phyloP scores from a whole-genome alignment of 1,139 yeast species.

The Protomyces macrosporus region DNA sequence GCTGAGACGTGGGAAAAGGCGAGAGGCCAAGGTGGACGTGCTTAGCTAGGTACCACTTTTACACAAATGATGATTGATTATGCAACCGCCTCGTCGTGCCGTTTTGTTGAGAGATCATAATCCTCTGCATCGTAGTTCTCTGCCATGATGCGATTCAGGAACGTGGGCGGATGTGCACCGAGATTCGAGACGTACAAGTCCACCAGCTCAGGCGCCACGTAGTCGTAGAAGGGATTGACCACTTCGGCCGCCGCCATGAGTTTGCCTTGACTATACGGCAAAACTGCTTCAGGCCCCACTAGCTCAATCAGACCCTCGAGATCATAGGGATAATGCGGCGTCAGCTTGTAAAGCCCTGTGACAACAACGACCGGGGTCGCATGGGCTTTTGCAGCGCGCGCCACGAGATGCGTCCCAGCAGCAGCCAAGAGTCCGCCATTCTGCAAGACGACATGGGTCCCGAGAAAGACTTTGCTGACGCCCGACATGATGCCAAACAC shows the following conservation, averaged over 20 bases:
- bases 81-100: not conserved
- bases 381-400: conserved; percentile 93
- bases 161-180: conserved; percentile 96
- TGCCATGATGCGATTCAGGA: conserved; percentile 87
- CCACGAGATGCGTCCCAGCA: conserved; percentile 87
- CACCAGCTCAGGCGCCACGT: conserved; percentile 87
- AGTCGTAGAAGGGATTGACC: conserved; percentile 86
- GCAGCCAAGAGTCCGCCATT: conserved; percentile 92
- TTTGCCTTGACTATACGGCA: conserved; percentile 59
- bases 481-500: conserved; percentile 95
- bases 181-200: conserved; percentile 91
- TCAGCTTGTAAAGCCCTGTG: conserved; percentile 86
- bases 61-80: not conserved
- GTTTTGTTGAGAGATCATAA: conserved; percentile 9
- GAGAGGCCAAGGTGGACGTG: conserved; percentile 6
- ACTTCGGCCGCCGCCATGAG: conserved; percentile 67
- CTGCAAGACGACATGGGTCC: conserved; percentile 80
- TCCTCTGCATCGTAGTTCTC: conserved; percentile 59
- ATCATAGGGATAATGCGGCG: conserved; percentile 91
- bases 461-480: conserved; percentile 91
- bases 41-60: not conserved
- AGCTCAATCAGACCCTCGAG: conserved; percentile 83
- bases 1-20: conserved; percentile 24
- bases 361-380: conserved; percentile 93
- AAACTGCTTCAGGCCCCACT: conserved; percentile 84